Conservation (phyloP, 345 rosid species). For the Erodium maritimum region DNA sequence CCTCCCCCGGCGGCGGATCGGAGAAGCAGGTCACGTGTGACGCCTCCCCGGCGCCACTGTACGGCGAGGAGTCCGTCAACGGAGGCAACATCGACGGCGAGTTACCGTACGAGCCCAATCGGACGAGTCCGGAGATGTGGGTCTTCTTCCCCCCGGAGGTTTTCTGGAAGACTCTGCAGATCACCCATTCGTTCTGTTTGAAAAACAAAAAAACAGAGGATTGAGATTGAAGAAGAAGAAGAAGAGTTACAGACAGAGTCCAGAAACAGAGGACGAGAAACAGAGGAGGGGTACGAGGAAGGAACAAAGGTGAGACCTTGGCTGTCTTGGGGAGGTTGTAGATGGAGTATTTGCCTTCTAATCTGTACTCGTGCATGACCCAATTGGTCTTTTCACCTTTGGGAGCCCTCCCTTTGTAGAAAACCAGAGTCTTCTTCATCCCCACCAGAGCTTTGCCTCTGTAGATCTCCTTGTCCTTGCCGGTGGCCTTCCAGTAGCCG, state of each 20-base stretch:
- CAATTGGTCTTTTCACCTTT: constrained; percentile 6
- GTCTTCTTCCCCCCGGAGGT: constrained; percentile 5
- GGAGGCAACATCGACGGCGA: constrained; percentile 3
- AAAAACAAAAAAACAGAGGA: not conserved
- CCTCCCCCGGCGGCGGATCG: not conserved
- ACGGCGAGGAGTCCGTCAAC: constrained; percentile 1
- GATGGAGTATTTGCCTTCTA: constrained; percentile 4
- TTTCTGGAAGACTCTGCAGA: constrained; percentile 11
- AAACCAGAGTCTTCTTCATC: constrained; percentile 11
- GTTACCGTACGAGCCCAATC: not conserved
- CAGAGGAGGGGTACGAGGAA: no score
- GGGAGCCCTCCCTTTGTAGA: constrained; percentile 11
- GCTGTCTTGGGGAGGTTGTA: not conserved
- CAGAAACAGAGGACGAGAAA: not conserved
- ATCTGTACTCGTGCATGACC: constrained; percentile 12
- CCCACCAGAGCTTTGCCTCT: constrained; percentile 7
- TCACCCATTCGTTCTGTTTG: constrained; percentile 11
- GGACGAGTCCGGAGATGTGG: not conserved
- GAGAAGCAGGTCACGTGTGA: constrained; percentile 13
- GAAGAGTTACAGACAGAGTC: not conserved
- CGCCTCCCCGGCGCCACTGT: not conserved
- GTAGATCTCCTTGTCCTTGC: constrained; percentile 10
- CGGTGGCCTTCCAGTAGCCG: constrained; percentile 14
- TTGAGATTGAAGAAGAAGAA: not conserved
- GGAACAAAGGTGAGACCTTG: constrained; percentile 4